Base-by-base conservation (phyloP, 164 flowering plant genomes). In the Magnolia sinica region DNA sequence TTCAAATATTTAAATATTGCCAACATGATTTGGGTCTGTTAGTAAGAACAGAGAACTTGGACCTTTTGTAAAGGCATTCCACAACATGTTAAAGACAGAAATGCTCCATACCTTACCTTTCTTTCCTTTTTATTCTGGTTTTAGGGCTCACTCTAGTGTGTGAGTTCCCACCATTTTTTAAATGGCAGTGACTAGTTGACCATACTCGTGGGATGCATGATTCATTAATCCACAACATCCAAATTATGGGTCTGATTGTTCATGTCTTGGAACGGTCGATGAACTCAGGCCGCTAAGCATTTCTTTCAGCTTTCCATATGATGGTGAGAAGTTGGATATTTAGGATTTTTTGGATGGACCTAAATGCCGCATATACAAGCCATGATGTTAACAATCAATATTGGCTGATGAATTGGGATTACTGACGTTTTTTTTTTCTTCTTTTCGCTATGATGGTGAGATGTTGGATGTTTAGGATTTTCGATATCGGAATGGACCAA, bases 21-120 rank as follows among this genome's bases (percentile, higher is more conserved):
- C 65, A 78, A 79, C 72, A 86, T 86, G 83, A 85, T 86, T 82
- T 80, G 80, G 84, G 80, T 81, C 86, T 83, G 87, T 78, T 82
- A 70, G 70, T 78, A 11, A 49, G 83, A 87, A 82, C 90, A 84
- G 79, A 84, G 89, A 84, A 87, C 84, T 87, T 86, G 90, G 91
- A 84, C 89, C 84, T 84, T 85, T 83, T 82, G 72, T 75, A 79
- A 83, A 82, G 87, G 79, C 83, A 77, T 74, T 79, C 78, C 79
- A 82, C 88, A 81, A 82, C 78, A 77, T 75, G 85, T 71, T 79
- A 82, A 82, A 74, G 89, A 86, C 90, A 87, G 82, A 84, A 84
- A 79, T 75, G 82, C 84, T 82, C 91, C 90, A 88, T 86, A 79
- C 86, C 84, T 74, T 55, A 27, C 27, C 67, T 11, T 61, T 73